Percentiles rank a stretch among this genome's conserved stretches.
phyloP scores from a whole-genome alignment of 1,284 basidiomycete genomes.

The Hymenochaete sp. region DNA sequence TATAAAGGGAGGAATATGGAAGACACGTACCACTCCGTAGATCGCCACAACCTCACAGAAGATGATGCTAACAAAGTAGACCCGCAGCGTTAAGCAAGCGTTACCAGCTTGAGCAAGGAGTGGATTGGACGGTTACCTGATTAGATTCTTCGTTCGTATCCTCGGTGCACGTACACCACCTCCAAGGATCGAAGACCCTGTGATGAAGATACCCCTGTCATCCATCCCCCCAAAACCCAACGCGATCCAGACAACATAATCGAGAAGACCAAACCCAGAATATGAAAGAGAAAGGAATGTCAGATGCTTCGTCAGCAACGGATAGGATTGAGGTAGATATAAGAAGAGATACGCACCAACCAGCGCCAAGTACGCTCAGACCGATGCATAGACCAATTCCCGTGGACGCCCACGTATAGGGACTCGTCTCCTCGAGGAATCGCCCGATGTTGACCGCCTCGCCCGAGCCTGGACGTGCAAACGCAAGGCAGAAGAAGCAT shows the following conservation, averaged over 20 bases:
- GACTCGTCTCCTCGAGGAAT: slow-evolving; percentile 89
- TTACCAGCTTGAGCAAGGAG: neutral
- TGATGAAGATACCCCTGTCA: slow-evolving; percentile 98
- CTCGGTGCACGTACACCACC: slow-evolving; percentile 92
- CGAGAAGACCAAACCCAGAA: too few relatives aligned
- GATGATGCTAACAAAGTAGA: slow-evolving; percentile 66
- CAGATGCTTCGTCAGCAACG: neutral
- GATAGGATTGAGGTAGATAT: neutral
- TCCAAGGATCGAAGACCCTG: slow-evolving; percentile 90
- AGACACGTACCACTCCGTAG: slow-evolving; percentile 78
- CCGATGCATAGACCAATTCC: slow-evolving; percentile 94
- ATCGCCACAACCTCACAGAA: slow-evolving; percentile 99
- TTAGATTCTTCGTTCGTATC: slow-evolving; percentile 96
- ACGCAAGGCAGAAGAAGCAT: too few relatives aligned
- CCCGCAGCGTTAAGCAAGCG: neutral
- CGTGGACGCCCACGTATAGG: slow-evolving; percentile 86
- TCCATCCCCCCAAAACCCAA: too few relatives aligned
- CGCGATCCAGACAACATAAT: too few relatives aligned
- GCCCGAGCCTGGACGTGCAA: slow-evolving; percentile 55
- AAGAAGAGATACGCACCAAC: slow-evolving; percentile 59
- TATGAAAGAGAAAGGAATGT: slow-evolving; percentile 7
- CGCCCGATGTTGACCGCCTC: slow-evolving; percentile 88
- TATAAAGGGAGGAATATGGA: slow-evolving; percentile 1
- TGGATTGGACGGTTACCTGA: slow-evolving; percentile 54
- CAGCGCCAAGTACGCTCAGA: slow-evolving; percentile 88